Conservation (phyloP, 805 yeast genomes). For the Jamesozyma rosinii region DNA sequence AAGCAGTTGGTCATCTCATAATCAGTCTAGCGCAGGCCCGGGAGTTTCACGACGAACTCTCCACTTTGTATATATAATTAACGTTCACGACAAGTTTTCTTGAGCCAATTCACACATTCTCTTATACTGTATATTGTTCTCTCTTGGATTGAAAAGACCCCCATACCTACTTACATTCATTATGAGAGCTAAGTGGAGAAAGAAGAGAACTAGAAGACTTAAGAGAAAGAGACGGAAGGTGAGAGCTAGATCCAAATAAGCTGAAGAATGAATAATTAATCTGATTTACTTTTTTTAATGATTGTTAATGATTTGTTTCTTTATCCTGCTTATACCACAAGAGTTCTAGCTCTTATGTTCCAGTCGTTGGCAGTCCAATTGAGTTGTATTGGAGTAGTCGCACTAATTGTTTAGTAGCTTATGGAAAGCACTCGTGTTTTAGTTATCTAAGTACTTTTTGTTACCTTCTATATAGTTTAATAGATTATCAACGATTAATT, state of each 20-base stretch:
- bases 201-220: constrained; percentile 97
- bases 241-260: constrained; percentile 98
- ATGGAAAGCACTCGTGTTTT: neutral
- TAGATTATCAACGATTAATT: neutral
- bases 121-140: neutral
- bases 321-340: neutral
- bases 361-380: neutral
- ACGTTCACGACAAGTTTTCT: neutral
- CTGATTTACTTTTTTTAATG: neutral
- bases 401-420: neutral
- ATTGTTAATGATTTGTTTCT: neutral
- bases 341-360: neutral
- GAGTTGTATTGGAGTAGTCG: neutral
- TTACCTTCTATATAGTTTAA: constrained; percentile 1
- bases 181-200: constrained; percentile 99
- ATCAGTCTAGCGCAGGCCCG: no score
- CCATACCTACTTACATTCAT: constrained; percentile 15
- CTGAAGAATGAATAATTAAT: constrained; percentile 30
- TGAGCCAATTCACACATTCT: neutral
- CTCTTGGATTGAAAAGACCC: neutral
- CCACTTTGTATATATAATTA: neutral
- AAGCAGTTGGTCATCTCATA: no score
- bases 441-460: neutral
- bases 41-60: neutral
- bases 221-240: constrained; percentile 99